These are phyloP conservation scores for Drechslerella dactyloides DNA, from an alignment of 2,329 filamentous ascomycete species.

Conservation along the genomic window DNA sequence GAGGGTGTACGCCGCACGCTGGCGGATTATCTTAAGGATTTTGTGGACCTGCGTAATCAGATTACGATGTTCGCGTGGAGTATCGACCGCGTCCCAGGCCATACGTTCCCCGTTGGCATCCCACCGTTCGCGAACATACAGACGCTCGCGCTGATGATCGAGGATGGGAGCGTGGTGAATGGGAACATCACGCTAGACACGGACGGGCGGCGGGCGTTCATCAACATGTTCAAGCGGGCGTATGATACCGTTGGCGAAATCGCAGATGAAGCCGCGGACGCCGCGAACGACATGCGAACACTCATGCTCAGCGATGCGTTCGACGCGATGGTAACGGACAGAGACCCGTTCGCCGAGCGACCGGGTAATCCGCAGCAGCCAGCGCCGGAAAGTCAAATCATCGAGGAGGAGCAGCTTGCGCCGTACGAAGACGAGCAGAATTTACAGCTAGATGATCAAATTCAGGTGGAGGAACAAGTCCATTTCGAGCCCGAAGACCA, in stretches of 20 bases:
- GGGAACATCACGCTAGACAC: constrained; percentile 1
- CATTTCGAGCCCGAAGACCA: no score
- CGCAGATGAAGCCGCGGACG: neutral
- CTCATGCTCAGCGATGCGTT: no score
- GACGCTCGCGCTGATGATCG: constrained; percentile 11
- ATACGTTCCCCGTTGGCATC: neutral
- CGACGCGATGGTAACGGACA: neutral
- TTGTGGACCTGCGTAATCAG: neutral
- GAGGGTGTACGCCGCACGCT: neutral
- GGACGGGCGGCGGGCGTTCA: constrained; percentile 1
- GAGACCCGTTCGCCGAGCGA: neutral
- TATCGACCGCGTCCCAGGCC: neutral
- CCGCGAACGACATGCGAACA: neutral
- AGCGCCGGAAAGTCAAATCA: no score
- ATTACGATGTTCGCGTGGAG: constrained; percentile 2
- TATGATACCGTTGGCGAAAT: neutral
- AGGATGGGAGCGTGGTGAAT: neutral
- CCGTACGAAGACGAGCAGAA: no score
- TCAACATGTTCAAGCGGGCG: neutral
- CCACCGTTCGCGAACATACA: neutral
- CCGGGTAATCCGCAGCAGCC: neutral
- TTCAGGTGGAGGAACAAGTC: no score
- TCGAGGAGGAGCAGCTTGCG: no score
- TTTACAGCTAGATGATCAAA: no score
- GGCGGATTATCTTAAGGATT: neutral